A percentile compares a stretch with the other conserved stretches of the same genome.
These are phyloP conservation scores for Calamus simplicifolius DNA, from an alignment of 176 grass and related monocot genomes.

Conservation along the genomic window DNA sequence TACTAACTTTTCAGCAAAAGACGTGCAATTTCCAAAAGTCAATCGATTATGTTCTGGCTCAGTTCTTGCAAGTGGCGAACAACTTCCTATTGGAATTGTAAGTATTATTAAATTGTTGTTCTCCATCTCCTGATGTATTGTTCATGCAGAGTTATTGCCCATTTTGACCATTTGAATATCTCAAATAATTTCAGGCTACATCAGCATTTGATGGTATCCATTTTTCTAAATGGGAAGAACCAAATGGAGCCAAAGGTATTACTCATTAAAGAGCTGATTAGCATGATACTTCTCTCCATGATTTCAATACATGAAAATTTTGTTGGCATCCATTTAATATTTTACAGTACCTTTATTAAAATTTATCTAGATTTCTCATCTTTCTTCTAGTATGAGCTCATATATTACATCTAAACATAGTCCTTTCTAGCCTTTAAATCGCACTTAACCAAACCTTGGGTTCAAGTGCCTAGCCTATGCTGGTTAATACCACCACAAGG, in stretches of 20 bases:
- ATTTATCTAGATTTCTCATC: too few species aligned
- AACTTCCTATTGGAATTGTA: conserved; percentile 82
- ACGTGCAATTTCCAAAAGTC: conserved; percentile 47
- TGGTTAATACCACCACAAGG: too few species aligned
- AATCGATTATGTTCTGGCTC: conserved; percentile 62
- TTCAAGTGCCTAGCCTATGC: too few species aligned
- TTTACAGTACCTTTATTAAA: too few species aligned
- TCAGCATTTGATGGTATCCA: conserved; percentile 73
- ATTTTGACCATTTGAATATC: conserved; percentile 1
- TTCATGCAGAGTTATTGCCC: not conserved
- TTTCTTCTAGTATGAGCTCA: too few species aligned
- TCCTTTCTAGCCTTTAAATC: too few species aligned
- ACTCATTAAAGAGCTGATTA: not conserved
- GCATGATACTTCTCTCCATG: too few species aligned
- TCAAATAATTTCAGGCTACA: conserved; percentile 53
- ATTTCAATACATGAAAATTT: too few species aligned
- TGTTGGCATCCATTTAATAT: too few species aligned
- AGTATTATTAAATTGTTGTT: conserved; percentile 7
- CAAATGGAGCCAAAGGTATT: conserved; percentile 92
- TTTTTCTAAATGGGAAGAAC: conserved; percentile 89
- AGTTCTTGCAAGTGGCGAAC: conserved; percentile 80
- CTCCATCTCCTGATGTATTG: conserved; percentile 9
- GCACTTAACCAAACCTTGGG: too few species aligned
- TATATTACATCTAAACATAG: too few species aligned
- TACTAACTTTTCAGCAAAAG: conserved; percentile 25